Evolutionary conservation across 2,329 filamentous ascomycete genomes (phyloP).

Genomic region (Nigrospora oryzae): DNA sequence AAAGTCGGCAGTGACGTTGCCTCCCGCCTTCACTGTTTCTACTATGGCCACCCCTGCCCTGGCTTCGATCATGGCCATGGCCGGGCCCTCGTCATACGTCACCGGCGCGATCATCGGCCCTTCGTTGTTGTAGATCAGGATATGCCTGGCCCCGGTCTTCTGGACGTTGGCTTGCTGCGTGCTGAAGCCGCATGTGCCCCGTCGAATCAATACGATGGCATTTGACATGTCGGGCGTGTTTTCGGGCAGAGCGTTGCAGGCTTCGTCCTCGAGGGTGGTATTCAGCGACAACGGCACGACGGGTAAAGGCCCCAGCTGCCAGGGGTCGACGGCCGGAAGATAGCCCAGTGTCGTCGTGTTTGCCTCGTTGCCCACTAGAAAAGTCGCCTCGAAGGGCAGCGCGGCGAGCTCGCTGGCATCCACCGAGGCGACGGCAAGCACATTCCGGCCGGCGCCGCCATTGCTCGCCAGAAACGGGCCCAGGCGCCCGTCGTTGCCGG

Average conservation of each 20-base stretch:
- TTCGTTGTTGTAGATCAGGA: neutral
- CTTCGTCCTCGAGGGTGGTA: neutral
- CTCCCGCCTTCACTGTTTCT: conserved; percentile 10
- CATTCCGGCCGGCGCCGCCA: conserved; percentile 28
- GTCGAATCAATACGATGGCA: conserved; percentile 15
- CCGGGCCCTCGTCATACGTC: conserved; percentile 9
- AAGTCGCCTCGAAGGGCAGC: conserved; percentile 19
- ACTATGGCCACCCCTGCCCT: conserved; percentile 13
- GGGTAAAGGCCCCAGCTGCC: conserved; percentile 21
- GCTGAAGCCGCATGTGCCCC: conserved; percentile 20
- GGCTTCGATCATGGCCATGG: conserved; percentile 10
- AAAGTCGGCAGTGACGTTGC: conserved; percentile 17
- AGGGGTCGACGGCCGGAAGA: conserved; percentile 21
- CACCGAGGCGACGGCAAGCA: conserved; percentile 32
- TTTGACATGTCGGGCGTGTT: conserved; percentile 8
- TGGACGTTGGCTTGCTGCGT: conserved; percentile 16
- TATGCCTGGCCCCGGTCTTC: neutral
- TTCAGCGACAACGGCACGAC: conserved; percentile 3
- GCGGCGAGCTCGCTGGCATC: conserved; percentile 16
- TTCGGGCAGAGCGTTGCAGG: conserved; percentile 10
- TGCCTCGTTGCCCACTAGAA: conserved; percentile 9
- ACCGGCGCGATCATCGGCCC: neutral
- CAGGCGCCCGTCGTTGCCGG: conserved; percentile 38
- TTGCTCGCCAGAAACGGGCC: conserved; percentile 36
- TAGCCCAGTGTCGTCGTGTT: conserved; percentile 16